Percentiles rank a stretch among this genome's conserved stretches.
Evolutionary conservation across 2,329 filamentous ascomycete species (phyloP).

Genomic region (Zymoseptoria pseudotritici): DNA sequence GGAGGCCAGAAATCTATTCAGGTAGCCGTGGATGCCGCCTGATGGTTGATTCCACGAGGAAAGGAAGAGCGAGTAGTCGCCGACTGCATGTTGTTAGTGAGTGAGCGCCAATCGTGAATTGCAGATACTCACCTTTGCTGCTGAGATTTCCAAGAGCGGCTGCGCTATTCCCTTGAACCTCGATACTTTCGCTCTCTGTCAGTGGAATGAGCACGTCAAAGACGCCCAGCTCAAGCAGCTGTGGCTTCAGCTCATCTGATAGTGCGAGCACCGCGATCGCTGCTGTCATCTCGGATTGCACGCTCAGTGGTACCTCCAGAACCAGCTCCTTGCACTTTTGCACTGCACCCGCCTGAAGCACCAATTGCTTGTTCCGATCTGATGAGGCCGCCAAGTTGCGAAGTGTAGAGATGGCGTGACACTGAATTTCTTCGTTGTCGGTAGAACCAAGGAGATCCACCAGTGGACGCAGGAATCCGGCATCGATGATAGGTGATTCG

Average conservation of each 20-base stretch:
- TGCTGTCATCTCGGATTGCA: conserved; percentile 99
- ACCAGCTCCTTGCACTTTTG: conserved; percentile 98
- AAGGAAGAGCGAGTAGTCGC: conserved; percentile 93
- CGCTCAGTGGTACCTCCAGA: conserved; percentile 81
- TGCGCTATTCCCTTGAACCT: conserved; percentile 96
- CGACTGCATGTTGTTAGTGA: conserved; percentile 53
- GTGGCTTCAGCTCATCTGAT: conserved; percentile 90
- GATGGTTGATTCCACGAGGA: conserved; percentile 88
- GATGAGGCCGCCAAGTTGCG: conserved; percentile 94
- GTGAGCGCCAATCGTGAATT: not conserved
- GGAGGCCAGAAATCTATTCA: conserved; percentile 85
- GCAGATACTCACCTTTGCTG: conserved; percentile 67
- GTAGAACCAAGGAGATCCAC: conserved; percentile 91
- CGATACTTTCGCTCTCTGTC: conserved; percentile 90
- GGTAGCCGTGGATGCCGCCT: conserved; percentile 91
- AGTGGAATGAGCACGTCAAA: conserved; percentile 95
- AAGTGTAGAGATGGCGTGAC: conserved; percentile 93
- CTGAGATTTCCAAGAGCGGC: conserved; percentile 92
- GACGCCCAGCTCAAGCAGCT: conserved; percentile 82
- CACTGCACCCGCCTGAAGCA: conserved; percentile 89
- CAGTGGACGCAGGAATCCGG: conserved; percentile 86
- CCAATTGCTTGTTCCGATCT: conserved; percentile 95
- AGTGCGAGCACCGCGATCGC: conserved; percentile 93
- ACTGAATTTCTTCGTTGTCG: conserved; percentile 98
- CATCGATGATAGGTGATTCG: conserved; percentile 97